Evolutionary conservation across 2,329 filamentous ascomycete species (phyloP), one percentile per base, ranked within the genome.

Genomic region (Aspergillus nomiae): DNA sequence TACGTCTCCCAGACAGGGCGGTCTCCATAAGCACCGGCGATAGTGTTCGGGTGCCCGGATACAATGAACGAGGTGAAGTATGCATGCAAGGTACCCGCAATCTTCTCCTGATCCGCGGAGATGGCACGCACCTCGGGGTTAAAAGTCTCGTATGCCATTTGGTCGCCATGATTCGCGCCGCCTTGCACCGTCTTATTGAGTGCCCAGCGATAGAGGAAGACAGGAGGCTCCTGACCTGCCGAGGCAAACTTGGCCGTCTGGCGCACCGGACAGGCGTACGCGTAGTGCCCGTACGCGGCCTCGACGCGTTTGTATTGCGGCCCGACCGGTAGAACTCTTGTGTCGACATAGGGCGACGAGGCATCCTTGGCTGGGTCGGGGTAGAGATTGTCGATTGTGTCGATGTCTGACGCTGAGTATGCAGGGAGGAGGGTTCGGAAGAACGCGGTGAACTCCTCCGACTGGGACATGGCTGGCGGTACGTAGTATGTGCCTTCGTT

Each of bases 401-500:
- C 73, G 12, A 90, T 74, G 65, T 90, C 88, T 1, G 76, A 69
- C 0, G 75, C 64, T 3, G 80, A 79, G 16, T 91, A 77, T 2
- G 80, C 78, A 0, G 89, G 89, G 14, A 92, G 82, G 11, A 92
- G 82, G 0, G 76, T 79, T 0, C 76, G 73, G 80, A 91, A 91
- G 74, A 92, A 91, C 3, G 73, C 63, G 3, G 80, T 80, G 72
- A 91, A 89, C 12, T 88, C 82, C 0, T 73, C 76, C 12, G 83
- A 77, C 2, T 78, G 80, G 16, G 80, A 76, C 59, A 84, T 80
- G 8, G 73, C 68, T 16, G 78, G 74, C 0, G 88, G 84, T 0
- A 91, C 85, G 71, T 92, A 92, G 43, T 82, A 74, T 0, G 87
- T 83, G 19, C 89, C 90, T 74, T 92, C 90, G 70, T 92, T 88